These are phyloP conservation scores for Mycothermus thermophilus DNA, from an alignment of 495 filamentous ascomycete species.

Conservation along the genomic window DNA sequence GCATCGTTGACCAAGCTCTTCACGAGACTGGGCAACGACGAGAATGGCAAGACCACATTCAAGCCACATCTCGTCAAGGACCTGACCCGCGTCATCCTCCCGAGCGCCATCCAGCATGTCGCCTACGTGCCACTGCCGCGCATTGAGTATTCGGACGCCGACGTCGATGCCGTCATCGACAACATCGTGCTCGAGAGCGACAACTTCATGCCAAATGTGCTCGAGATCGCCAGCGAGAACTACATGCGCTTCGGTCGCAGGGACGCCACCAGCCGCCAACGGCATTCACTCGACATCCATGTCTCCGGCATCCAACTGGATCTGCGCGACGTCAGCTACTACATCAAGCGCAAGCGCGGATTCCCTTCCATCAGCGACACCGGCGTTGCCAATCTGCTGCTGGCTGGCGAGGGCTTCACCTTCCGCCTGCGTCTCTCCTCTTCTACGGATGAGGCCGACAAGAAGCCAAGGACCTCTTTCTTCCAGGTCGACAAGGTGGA, in stretches of 20 bases:
- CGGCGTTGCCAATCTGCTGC: conserved; percentile 79
- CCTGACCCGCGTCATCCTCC: conserved; percentile 72
- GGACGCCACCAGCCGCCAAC: conserved; percentile 54
- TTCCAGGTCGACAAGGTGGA: conserved; percentile 87
- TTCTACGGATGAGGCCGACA: too few relatives aligned
- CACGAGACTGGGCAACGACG: conserved; percentile 63
- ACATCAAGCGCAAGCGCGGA: conserved; percentile 89
- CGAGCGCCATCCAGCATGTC: conserved; percentile 69
- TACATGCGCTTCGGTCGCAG: conserved; percentile 94
- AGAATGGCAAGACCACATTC: conserved; percentile 72
- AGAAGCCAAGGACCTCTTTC: conserved; percentile 63
- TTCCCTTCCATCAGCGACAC: conserved; percentile 84
- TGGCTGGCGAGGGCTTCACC: conserved; percentile 75
- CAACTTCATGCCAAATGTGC: conserved; percentile 89
- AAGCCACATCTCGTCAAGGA: conserved; percentile 89
- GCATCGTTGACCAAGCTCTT: conserved; percentile 72
- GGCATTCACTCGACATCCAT: conserved; percentile 70
- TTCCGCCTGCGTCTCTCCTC: conserved; percentile 87
- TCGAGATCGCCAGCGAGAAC: conserved; percentile 86
- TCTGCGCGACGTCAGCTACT: conserved; percentile 79
- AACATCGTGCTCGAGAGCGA: conserved; percentile 92
- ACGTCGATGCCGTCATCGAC: conserved; percentile 79
- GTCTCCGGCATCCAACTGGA: conserved; percentile 86
- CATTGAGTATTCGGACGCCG: conserved; percentile 80
- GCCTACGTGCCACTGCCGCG: conserved; percentile 89